These are phyloP conservation scores for Chernovozyma aurita DNA, from an alignment of 1,139 yeast genomes.

Conservation along the genomic window DNA sequence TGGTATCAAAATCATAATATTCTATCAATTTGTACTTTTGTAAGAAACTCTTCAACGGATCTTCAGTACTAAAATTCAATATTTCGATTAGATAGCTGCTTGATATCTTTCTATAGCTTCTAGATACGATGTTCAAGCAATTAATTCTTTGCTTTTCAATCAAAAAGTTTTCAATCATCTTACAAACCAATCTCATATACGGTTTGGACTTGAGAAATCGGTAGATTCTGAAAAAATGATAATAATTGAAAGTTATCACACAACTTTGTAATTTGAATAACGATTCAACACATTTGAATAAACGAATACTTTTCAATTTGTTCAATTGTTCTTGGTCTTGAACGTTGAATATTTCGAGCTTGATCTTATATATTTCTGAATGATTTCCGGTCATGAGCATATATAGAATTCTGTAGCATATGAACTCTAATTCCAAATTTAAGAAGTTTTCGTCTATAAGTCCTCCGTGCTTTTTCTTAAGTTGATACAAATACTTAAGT, in stretches of 20 bases:
- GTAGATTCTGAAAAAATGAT: slow-evolving; percentile 45
- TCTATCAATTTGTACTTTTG: slow-evolving; percentile 32
- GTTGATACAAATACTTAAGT: slow-evolving; percentile 55
- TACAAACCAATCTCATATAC: slow-evolving; percentile 20
- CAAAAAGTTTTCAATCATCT: slow-evolving; percentile 36
- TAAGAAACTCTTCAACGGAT: slow-evolving; percentile 31
- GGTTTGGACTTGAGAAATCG: slow-evolving; percentile 15
- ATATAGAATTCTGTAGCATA: slow-evolving; percentile 73
- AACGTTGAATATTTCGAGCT: too few relatives aligned
- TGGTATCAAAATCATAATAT: slow-evolving; percentile 27
- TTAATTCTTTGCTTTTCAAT: slow-evolving; percentile 54
- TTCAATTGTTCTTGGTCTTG: too few relatives aligned
- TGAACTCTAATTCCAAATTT: slow-evolving; percentile 51
- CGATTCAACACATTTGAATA: slow-evolving; percentile 17
- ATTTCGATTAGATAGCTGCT: slow-evolving; percentile 41
- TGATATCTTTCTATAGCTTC: slow-evolving; percentile 55
- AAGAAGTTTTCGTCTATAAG: slow-evolving; percentile 3
- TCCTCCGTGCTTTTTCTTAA: slow-evolving; percentile 12
- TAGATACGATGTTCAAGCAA: slow-evolving; percentile 55
- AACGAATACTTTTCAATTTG: slow-evolving; percentile 15
- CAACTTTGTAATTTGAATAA: slow-evolving; percentile 22
- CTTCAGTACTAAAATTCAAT: slow-evolving; percentile 39
- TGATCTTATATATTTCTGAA: slow-evolving; percentile 41
- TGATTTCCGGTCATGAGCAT: slow-evolving; percentile 72
- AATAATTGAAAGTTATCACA: slow-evolving; percentile 44